These are phyloP conservation scores for Ophiosphaerella herpotricha DNA, from an alignment of 2,329 filamentous ascomycete genomes.

Conservation along the genomic window DNA sequence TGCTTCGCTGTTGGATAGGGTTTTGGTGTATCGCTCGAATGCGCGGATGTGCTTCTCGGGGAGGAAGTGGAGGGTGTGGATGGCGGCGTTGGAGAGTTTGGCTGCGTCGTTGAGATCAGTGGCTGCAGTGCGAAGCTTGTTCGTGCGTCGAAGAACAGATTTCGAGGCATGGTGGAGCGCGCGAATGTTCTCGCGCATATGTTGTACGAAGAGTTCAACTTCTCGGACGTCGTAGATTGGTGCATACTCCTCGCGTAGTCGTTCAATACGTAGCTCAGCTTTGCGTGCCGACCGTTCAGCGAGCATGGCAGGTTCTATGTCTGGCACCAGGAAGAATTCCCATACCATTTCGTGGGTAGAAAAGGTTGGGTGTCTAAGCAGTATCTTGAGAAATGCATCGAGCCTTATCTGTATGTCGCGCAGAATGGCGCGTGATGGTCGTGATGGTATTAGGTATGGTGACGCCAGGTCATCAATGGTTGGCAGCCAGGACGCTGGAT, in stretches of 20 bases:
- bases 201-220: constrained; percentile 89
- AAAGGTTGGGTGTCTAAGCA: constrained; percentile 89
- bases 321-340: constrained; percentile 98
- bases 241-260: constrained; percentile 84
- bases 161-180: constrained; percentile 82
- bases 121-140: constrained; percentile 68
- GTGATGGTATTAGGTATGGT: constrained; percentile 90
- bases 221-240: constrained; percentile 80
- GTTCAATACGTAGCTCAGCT: constrained; percentile 79
- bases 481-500: constrained; percentile 94
- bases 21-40: constrained; percentile 71
- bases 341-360: constrained; percentile 95
- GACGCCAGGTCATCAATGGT: constrained; percentile 76
- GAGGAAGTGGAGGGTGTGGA: constrained; percentile 67
- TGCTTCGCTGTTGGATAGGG: constrained; percentile 69
- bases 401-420: constrained; percentile 85
- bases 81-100: constrained; percentile 55
- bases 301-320: constrained; percentile 88
- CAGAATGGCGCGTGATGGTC: constrained; percentile 83
- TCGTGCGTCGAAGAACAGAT: constrained; percentile 78
- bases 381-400: constrained; percentile 84
- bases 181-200: constrained; percentile 87
- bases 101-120: constrained; percentile 72
- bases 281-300: constrained; percentile 86
- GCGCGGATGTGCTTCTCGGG: constrained; percentile 70